phyloP scores from a whole-genome alignment of 331 rosid species.

The Malus hybrid region DNA sequence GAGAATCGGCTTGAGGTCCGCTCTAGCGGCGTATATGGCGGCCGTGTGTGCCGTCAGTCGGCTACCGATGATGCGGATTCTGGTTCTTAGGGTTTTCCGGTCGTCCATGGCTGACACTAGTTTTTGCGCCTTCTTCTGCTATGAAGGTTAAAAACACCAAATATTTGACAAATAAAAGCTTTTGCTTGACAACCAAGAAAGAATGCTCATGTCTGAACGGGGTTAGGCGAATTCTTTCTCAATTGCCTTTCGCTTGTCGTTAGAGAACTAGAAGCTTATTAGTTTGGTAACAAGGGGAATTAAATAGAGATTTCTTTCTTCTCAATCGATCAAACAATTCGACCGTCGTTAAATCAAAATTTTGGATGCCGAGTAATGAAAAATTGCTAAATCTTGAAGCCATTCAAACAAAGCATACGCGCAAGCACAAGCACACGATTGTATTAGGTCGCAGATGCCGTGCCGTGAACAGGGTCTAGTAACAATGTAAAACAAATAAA shows the following conservation, averaged over 20 bases:
- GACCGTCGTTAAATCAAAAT: too few relatives aligned
- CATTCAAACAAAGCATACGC: too few relatives aligned
- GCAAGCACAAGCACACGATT: background rate
- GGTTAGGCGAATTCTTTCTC: too few relatives aligned
- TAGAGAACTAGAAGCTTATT: too few relatives aligned
- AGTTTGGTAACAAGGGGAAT: too few relatives aligned
- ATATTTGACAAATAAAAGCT: too few relatives aligned
- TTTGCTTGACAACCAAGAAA: too few relatives aligned
- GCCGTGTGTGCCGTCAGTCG: slow-evolving; percentile 89
- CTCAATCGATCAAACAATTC: too few relatives aligned
- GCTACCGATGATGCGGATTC: slow-evolving; percentile 70
- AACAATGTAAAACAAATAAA: background rate
- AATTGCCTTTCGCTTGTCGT: too few relatives aligned
- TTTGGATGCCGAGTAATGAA: background rate
- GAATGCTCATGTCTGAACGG: too few relatives aligned
- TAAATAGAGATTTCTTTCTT: too few relatives aligned
- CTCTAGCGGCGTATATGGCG: slow-evolving; percentile 77
- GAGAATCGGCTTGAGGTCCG: slow-evolving; percentile 74
- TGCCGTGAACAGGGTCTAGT: background rate
- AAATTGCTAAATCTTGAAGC: background rate
- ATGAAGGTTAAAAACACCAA: too few relatives aligned
- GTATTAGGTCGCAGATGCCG: background rate
- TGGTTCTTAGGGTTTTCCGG: slow-evolving; percentile 36
- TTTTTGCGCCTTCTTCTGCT: background rate
- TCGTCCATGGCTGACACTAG: slow-evolving; percentile 25